Evolutionary conservation across 1,139 yeast genomes (phyloP).

Genomic region (Hyphopichia fennica): DNA sequence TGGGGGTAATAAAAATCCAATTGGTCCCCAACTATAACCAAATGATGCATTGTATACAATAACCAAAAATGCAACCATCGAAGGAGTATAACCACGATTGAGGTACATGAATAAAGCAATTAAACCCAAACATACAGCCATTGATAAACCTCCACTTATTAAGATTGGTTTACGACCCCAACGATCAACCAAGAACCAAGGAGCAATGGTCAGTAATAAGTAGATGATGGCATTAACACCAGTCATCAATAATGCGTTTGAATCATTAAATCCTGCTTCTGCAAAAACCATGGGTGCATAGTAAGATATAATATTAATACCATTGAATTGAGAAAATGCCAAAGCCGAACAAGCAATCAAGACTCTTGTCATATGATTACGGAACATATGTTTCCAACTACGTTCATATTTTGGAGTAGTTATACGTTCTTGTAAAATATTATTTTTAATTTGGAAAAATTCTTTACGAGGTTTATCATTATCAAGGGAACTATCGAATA

Average conservation of each 20-base stretch:
- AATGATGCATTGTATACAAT: slow-evolving; percentile 53
- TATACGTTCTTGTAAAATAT: slow-evolving; percentile 55
- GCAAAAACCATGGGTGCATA: slow-evolving; percentile 58
- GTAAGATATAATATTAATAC: slow-evolving; percentile 54
- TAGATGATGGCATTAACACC: slow-evolving; percentile 54
- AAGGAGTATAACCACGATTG: slow-evolving; percentile 39
- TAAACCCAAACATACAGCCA: slow-evolving; percentile 44
- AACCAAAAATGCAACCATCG: slow-evolving; percentile 48
- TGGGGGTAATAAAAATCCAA: slow-evolving; percentile 55
- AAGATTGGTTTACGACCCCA: slow-evolving; percentile 58
- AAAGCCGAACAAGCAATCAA: slow-evolving; percentile 51
- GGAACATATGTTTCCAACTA: slow-evolving; percentile 46
- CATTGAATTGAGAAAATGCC: slow-evolving; percentile 57
- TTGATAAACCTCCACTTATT: slow-evolving; percentile 47
- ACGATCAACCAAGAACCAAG: slow-evolving; percentile 55
- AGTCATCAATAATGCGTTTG: slow-evolving; percentile 52
- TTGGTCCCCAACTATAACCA: slow-evolving; percentile 60
- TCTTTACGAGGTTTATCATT: slow-evolving; percentile 53
- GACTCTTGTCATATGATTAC: slow-evolving; percentile 37
- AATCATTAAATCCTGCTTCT: slow-evolving; percentile 52
- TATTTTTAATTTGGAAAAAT: slow-evolving; percentile 75
- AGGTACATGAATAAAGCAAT: slow-evolving; percentile 43
- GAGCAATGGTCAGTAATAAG: slow-evolving; percentile 48
- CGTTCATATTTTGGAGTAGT: slow-evolving; percentile 42
- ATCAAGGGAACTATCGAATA: slow-evolving; percentile 57